Percentiles rank a stretch among this genome's conserved stretches.
Conservation (phyloP, 2,329 filamentous ascomycete genomes). For the Sclerotiophoma versabilis region DNA sequence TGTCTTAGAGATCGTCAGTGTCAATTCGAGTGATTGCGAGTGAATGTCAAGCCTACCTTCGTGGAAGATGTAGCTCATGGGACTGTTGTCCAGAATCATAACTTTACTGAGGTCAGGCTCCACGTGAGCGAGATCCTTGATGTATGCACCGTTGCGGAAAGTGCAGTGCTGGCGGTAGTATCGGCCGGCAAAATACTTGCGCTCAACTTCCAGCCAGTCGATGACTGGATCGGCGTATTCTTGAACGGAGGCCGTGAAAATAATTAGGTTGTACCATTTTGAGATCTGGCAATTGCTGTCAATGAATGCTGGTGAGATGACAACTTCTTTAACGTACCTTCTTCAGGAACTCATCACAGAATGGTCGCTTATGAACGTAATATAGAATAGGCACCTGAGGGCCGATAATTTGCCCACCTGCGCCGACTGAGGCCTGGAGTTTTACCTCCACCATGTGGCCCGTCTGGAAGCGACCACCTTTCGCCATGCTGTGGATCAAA, state of each 20-base stretch:
- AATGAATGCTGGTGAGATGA: constrained; percentile 15
- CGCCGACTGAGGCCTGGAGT: constrained; percentile 74
- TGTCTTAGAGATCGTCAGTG: constrained; percentile 72
- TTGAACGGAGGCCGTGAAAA: constrained; percentile 97
- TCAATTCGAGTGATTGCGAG: too few relatives aligned
- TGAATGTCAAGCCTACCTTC: constrained; percentile 70
- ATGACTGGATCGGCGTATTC: constrained; percentile 99
- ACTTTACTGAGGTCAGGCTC: constrained; percentile 97
- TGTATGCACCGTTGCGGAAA: constrained; percentile 92
- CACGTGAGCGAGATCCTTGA: constrained; percentile 95
- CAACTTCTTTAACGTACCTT: constrained; percentile 62
- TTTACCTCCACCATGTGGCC: constrained; percentile 99
- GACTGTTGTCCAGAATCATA: constrained; percentile 98
- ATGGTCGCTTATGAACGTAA: constrained; percentile 97
- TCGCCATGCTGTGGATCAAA: constrained; percentile 96
- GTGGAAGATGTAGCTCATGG: constrained; percentile 97
- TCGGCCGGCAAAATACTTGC: constrained; percentile 91
- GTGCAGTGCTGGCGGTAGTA: constrained; percentile 99
- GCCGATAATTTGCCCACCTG: constrained; percentile 71
- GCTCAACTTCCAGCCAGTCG: constrained; percentile 96
- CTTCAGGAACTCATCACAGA: constrained; percentile 95
- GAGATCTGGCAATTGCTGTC: constrained; percentile 65
- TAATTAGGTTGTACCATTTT: constrained; percentile 97
- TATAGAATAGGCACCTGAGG: constrained; percentile 97
- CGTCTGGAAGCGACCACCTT: constrained; percentile 92